Evolutionary conservation across 2,329 filamentous ascomycete species (phyloP).

Genomic region (Fusarium neocosmosporiellum): DNA sequence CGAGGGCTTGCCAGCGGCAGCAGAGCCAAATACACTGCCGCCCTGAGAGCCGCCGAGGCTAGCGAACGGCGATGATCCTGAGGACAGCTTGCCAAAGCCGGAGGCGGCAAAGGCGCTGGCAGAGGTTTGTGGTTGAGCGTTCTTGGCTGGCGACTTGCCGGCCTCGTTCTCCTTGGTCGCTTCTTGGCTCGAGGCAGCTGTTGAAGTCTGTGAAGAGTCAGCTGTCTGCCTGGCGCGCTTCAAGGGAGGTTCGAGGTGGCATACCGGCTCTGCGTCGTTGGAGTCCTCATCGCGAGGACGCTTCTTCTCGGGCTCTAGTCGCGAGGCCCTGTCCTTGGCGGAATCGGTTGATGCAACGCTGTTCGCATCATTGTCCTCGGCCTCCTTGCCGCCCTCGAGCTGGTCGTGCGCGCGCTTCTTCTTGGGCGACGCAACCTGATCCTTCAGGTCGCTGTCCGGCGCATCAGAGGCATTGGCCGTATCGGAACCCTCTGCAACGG

Average conservation of each 20-base stretch:
- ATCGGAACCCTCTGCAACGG: conserved; percentile 30
- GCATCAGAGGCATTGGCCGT: conserved; percentile 46
- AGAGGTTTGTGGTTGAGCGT: conserved; percentile 57
- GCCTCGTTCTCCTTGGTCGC: conserved; percentile 36
- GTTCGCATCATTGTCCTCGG: conserved; percentile 56
- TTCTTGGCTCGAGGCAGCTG: conserved; percentile 29
- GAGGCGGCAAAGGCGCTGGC: conserved; percentile 74
- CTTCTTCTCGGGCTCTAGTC: conserved; percentile 72
- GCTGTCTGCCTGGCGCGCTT: background rate
- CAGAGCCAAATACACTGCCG: conserved; percentile 62
- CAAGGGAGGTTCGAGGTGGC: conserved; percentile 21
- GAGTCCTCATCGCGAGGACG: conserved; percentile 66
- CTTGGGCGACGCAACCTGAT: conserved; percentile 69
- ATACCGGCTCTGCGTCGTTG: conserved; percentile 48
- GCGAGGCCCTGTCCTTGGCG: conserved; percentile 59
- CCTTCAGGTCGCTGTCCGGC: conserved; percentile 55
- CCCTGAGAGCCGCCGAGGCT: conserved; percentile 60
- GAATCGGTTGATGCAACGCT: conserved; percentile 56
- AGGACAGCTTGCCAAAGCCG: conserved; percentile 73
- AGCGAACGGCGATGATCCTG: conserved; percentile 73
- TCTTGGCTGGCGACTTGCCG: conserved; percentile 40
- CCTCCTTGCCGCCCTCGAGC: conserved; percentile 61
- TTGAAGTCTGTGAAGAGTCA: conserved; percentile 36
- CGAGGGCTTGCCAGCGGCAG: conserved; percentile 48
- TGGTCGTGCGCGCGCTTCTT: conserved; percentile 74